Evolutionary conservation across 2,329 filamentous ascomycete genomes (phyloP).

Genomic region (Neopestalotiopsis sp.): DNA sequence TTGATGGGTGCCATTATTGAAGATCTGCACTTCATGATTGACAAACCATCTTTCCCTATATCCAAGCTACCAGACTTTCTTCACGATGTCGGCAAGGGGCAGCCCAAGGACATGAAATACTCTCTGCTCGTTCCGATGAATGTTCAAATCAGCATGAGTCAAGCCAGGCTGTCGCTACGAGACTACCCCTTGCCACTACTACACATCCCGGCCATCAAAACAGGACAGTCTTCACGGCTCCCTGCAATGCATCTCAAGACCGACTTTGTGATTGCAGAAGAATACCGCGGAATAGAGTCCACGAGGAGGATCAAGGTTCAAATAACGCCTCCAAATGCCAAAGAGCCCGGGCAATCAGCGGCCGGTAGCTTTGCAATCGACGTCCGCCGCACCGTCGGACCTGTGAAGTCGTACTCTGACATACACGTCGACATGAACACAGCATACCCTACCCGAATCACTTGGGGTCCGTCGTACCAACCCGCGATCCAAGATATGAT

Average conservation of each 20-base stretch:
- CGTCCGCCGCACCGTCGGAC: constrained; percentile 87
- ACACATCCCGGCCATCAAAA: constrained; percentile 84
- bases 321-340: constrained; percentile 75
- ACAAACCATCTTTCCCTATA: constrained; percentile 91
- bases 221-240: constrained; percentile 78
- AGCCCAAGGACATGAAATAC: constrained; percentile 91
- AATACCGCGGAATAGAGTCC: constrained; percentile 82
- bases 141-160: constrained; percentile 87
- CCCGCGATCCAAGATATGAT: constrained; percentile 99
- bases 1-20: constrained; percentile 81
- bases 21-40: constrained; percentile 83
- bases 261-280: constrained; percentile 95
- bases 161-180: constrained; percentile 82
- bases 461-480: constrained; percentile 97
- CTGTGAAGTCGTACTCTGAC: constrained; percentile 96
- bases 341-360: constrained; percentile 59
- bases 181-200: constrained; percentile 94
- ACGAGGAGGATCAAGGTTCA: constrained; percentile 81
- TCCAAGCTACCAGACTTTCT: constrained; percentile 83
- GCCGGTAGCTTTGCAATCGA: constrained; percentile 79
- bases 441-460: constrained; percentile 87
- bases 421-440: constrained; percentile 94
- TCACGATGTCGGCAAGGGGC: constrained; percentile 91
- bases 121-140: constrained; percentile 89
- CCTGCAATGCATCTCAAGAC: constrained; percentile 85